Conservation (phyloP, 2,329 filamentous ascomycete genomes). For the Whalleya microplaca region DNA sequence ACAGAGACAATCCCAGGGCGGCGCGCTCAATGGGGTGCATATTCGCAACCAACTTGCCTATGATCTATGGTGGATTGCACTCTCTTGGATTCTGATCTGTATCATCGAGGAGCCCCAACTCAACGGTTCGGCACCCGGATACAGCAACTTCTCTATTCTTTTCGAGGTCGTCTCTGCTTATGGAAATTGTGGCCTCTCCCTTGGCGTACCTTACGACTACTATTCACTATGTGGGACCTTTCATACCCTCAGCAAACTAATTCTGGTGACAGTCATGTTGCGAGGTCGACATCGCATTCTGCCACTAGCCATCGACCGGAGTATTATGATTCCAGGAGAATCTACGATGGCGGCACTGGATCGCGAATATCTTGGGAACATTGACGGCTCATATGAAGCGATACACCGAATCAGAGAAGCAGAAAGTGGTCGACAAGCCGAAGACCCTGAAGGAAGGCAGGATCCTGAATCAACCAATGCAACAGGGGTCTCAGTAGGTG, state of each 20-base stretch:
- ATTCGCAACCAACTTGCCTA: conserved; percentile 50
- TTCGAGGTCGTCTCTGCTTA: conserved; percentile 48
- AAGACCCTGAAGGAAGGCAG: too few species aligned
- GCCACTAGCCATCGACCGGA: conserved; percentile 55
- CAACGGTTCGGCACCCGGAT: conserved; percentile 37
- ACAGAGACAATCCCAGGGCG: neutral
- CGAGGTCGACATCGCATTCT: conserved; percentile 58
- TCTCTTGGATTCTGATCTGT: conserved; percentile 49
- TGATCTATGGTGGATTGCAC: conserved; percentile 49
- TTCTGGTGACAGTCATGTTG: conserved; percentile 59
- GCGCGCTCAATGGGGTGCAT: conserved; percentile 24
- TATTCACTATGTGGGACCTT: conserved; percentile 54
- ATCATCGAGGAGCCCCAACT: conserved; percentile 41
- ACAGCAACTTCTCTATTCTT: conserved; percentile 46
- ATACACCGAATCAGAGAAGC: neutral
- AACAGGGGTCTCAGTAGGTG: too few species aligned
- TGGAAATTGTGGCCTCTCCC: conserved; percentile 48
- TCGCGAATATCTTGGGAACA: neutral
- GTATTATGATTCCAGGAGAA: conserved; percentile 3
- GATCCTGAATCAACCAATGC: too few species aligned
- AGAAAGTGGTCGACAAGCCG: neutral
- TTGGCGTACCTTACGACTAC: conserved; percentile 47
- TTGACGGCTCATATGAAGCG: neutral
- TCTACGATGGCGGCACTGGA: conserved; percentile 1
- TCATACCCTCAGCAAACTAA: conserved; percentile 54